Percentiles rank a stretch among this genome's conserved stretches.
Evolutionary conservation across 495 filamentous ascomycete species (phyloP).

Genomic region (Parachaetomium inaequale): DNA sequence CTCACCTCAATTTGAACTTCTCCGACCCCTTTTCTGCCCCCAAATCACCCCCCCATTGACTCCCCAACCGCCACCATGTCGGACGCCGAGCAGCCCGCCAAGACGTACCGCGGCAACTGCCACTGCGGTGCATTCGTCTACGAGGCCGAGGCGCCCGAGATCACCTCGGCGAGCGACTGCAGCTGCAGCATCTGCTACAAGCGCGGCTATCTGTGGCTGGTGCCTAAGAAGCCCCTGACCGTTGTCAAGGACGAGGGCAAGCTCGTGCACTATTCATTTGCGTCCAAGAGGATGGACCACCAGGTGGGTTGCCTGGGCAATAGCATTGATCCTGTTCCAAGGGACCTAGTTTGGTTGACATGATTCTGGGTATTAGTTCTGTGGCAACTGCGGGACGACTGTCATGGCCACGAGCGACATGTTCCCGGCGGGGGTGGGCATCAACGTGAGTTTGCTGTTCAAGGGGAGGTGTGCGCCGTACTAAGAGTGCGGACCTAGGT

Average conservation of each 20-base stretch:
- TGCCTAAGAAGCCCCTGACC: conserved; percentile 29
- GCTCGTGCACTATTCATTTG: conserved; percentile 41
- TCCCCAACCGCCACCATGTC: not conserved
- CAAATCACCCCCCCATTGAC: not conserved
- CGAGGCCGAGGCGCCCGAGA: conserved; percentile 42
- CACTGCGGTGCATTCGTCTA: conserved; percentile 52
- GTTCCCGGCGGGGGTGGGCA: conserved; percentile 7
- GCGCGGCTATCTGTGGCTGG: conserved; percentile 42
- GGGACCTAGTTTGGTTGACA: not conserved
- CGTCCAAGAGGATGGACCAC: conserved; percentile 29
- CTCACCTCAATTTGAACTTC: not conserved
- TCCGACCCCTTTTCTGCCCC: not conserved
- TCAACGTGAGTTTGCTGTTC: conserved; percentile 28
- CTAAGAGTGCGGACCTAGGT: conserved; percentile 1
- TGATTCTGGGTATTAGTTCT: conserved; percentile 35
- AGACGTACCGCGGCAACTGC: conserved; percentile 56
- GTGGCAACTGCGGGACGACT: conserved; percentile 40
- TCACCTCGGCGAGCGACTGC: conserved; percentile 39
- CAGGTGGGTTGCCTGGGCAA: conserved; percentile 12
- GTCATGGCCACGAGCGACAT: conserved; percentile 18
- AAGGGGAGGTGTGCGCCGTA: not conserved
- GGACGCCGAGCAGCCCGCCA: conserved; percentile 22
- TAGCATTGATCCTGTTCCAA: not conserved
- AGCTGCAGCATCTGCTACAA: conserved; percentile 54
- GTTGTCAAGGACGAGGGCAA: conserved; percentile 40